Evolutionary conservation across 306 rosid genomes (phyloP).

Genomic region (Inga leiocalycina): DNA sequence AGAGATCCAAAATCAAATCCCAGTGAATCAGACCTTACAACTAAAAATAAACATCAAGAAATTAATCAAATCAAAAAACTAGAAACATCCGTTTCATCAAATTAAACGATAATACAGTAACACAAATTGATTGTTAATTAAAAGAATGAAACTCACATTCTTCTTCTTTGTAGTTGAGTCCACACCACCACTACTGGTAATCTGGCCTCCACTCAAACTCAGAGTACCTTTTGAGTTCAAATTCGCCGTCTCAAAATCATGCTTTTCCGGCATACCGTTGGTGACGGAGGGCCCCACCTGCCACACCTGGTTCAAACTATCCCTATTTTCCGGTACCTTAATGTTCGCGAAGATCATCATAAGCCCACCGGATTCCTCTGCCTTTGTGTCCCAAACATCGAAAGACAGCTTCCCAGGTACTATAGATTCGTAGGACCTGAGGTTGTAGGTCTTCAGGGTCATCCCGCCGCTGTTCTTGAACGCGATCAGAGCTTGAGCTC

Average conservation of each 20-base stretch:
- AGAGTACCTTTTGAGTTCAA: constrained; percentile 50
- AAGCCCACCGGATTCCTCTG: constrained; percentile 25
- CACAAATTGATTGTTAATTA: not conserved
- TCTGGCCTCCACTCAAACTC: constrained; percentile 38
- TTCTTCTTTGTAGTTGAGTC: constrained; percentile 48
- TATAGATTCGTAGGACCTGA: constrained; percentile 28
- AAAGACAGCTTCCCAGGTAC: constrained; percentile 45
- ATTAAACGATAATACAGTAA: not conserved
- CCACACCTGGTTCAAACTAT: constrained; percentile 51
- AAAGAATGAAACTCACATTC: constrained; percentile 54
- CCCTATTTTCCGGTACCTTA: constrained; percentile 31
- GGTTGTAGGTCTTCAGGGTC: constrained; percentile 39
- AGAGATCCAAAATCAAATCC: not conserved
- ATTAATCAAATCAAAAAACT: not conserved
- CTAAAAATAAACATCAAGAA: not conserved
- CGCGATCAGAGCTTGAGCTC: constrained; percentile 62
- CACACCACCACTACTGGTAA: not conserved
- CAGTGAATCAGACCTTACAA: not conserved
- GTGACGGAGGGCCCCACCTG: constrained; percentile 51
- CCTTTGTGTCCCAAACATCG: constrained; percentile 50
- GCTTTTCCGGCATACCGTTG: not conserved
- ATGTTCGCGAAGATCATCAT: constrained; percentile 38
- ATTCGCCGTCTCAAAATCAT: constrained; percentile 34
- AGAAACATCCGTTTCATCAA: not conserved
- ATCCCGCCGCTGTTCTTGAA: constrained; percentile 30